Evolutionary conservation across 176 grass and related monocot species (phyloP).

Genomic region (Lolium rigidum): DNA sequence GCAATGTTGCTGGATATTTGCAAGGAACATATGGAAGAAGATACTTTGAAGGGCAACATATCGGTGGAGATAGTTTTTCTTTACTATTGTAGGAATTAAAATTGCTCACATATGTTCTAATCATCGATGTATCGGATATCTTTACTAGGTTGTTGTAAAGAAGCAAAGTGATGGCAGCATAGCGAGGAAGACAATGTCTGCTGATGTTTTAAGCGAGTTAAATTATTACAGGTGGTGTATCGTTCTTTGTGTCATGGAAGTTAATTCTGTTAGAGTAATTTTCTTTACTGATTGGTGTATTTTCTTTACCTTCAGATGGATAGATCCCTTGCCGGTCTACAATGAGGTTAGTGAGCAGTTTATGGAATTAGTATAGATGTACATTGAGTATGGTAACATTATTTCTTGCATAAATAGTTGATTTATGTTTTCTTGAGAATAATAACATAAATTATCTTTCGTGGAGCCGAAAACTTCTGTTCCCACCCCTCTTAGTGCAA

Average conservation of each 20-base stretch:
- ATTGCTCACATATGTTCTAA: neutral
- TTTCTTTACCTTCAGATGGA: neutral
- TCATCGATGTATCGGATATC: neutral
- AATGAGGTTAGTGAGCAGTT: neutral
- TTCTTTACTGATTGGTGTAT: neutral
- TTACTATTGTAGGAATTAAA: neutral
- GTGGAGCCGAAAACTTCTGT: neutral
- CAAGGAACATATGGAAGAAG: neutral
- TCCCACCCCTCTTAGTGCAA: neutral
- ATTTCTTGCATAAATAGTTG: neutral
- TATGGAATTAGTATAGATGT: neutral
- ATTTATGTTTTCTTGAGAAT: neutral
- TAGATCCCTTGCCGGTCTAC: neutral
- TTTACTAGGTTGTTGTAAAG: neutral
- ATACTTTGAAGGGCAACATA: neutral
- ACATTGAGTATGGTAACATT: neutral
- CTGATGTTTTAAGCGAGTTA: neutral
- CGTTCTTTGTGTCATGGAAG: neutral
- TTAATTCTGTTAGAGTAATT: neutral
- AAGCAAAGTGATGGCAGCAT: neutral
- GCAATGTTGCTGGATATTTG: constrained; percentile 19
- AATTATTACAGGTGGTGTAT: constrained; percentile 3
- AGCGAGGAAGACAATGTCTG: neutral
- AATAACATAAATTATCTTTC: neutral
- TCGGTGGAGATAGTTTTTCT: neutral